These are phyloP conservation scores for Aspergillus sp. DNA, from an alignment of 2,329 filamentous ascomycete species.

Conservation along the genomic window DNA sequence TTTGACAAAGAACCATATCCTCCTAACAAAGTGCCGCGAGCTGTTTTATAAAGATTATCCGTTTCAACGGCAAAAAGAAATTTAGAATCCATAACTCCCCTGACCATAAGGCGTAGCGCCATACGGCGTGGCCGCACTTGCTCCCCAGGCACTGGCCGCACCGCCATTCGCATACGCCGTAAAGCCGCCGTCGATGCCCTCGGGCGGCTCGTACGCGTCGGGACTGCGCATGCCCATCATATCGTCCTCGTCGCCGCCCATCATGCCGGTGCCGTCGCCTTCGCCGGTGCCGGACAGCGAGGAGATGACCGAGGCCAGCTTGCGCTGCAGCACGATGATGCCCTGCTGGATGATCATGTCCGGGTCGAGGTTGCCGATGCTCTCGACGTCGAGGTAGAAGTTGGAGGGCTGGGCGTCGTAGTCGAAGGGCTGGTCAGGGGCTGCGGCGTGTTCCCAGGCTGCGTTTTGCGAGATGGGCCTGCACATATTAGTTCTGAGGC, in stretches of 20 bases:
- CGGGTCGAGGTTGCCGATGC: constrained; percentile 80
- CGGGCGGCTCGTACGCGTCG: constrained; percentile 47
- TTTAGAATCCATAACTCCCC: constrained; percentile 28
- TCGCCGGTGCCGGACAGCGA: constrained; percentile 54
- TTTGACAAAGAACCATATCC: background rate
- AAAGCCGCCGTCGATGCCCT: constrained; percentile 42
- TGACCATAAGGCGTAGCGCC: constrained; percentile 37
- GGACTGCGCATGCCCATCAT: constrained; percentile 51
- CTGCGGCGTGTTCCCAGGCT: constrained; percentile 73
- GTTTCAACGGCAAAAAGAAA: background rate
- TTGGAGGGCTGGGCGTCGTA: constrained; percentile 79
- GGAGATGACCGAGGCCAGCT: constrained; percentile 76
- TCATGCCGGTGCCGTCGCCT: constrained; percentile 53
- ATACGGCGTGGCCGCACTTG: constrained; percentile 59
- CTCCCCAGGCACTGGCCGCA: constrained; percentile 63
- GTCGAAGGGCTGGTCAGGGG: constrained; percentile 84
- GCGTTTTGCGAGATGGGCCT: constrained; percentile 40
- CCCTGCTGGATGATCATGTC: constrained; percentile 86
- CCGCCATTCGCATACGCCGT: constrained; percentile 46
- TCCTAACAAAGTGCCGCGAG: no score
- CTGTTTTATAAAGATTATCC: background rate
- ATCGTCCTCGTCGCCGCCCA: constrained; percentile 42
- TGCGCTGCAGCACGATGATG: constrained; percentile 84
- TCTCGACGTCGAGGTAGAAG: constrained; percentile 95
- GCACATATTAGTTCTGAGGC: background rate